Base-by-base conservation (phyloP, 2,329 filamentous ascomycete species). In the Cordyceps pruinosa region DNA sequence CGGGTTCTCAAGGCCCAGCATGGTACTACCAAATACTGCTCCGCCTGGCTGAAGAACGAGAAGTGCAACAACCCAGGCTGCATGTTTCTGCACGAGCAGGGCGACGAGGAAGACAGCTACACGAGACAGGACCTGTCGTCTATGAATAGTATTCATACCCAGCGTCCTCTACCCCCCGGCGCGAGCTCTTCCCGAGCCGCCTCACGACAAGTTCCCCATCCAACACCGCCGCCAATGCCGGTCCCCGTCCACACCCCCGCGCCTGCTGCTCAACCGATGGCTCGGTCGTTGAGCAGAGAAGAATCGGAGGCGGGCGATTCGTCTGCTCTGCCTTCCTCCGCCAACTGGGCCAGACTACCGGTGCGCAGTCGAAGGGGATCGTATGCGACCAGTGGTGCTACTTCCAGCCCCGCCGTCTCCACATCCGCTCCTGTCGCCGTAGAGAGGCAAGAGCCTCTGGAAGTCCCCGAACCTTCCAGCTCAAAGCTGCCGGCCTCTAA, bases 21-120 rank as follows among this genome's bases (percentile, higher is more conserved):
- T 54, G 94, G 94, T 25, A 99, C 94, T 0, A 99, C 94, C 5
- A 99, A 99, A 70, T 99, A 99, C 72, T 99, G 94, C 71, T 99
- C 94, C 0, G 93, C 94, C 4, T 99, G 95, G 78, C 79, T 99
- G 19, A 88, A 95, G 58, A 91, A 95, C 63, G 94, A 99, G 72
- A 88, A 87, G 63, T 99, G 94, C 73, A 91, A 89, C 57, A 99
- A 99, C 67, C 86, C 92, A 52, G 93, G 94, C 61, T 99, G 94
- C 77, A 99, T 97, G 84, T 99, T 99, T 71, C 75, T 99, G 51
- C 94, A 99, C 68, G 95, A 99, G 72, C 89, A 94, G 39, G 95
- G 94, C n/a, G 94, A 99, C 68, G 94, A 97, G 65, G 93, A 94
- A 63, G 93, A 97, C 67, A 97, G 91, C 73, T 97, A 96, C 69